These are phyloP conservation scores for Pleurotus djamor DNA, from an alignment of 768 basidiomycete species.

Conservation along the genomic window DNA sequence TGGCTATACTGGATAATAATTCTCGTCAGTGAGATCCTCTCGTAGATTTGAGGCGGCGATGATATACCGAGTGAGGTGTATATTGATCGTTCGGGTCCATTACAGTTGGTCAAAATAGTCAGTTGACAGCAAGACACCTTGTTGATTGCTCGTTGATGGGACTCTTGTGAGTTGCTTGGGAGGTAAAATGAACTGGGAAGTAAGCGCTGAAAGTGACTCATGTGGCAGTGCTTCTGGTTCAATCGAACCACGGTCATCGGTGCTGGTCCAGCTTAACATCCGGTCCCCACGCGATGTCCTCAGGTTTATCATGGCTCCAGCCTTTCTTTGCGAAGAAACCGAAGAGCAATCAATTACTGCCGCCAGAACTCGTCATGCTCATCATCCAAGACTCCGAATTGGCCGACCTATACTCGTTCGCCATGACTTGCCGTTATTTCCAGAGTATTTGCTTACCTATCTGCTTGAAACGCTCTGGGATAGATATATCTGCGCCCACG, in stretches of 20 bases:
- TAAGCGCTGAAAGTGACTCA: neutral
- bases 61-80: neutral
- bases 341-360: neutral
- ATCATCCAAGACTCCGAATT: neutral
- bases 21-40: too few species aligned
- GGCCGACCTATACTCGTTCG: neutral
- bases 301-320: too few species aligned
- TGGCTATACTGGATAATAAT: neutral
- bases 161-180: too few species aligned
- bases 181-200: neutral
- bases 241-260: neutral
- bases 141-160: too few species aligned
- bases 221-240: neutral
- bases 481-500: neutral
- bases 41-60: too few species aligned
- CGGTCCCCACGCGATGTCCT: too few species aligned
- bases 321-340: too few species aligned
- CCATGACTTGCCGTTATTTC: constrained; percentile 1
- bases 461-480: neutral
- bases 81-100: neutral
- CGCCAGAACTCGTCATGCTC: neutral
- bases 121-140: too few species aligned
- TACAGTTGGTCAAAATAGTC: neutral
- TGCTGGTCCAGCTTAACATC: too few species aligned
- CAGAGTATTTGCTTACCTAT: neutral